These are phyloP conservation scores for Neurospora sp. DNA, from an alignment of 2,329 filamentous ascomycete genomes.

Conservation along the genomic window DNA sequence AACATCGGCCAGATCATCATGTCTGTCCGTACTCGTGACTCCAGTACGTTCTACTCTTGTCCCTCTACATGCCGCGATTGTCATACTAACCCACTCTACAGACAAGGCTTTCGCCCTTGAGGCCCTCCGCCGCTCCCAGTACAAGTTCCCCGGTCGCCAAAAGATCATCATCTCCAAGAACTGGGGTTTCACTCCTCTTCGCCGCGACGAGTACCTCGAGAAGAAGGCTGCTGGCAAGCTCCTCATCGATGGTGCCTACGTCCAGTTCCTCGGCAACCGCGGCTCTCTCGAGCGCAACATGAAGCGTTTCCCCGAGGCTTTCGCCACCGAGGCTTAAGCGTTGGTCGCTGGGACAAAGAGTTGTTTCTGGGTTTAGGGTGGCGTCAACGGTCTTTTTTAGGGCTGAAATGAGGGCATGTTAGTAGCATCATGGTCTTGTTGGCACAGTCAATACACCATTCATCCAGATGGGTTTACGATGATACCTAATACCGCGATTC, in stretches of 20 bases:
- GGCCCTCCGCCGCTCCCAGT: constrained; percentile 97
- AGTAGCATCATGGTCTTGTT: constrained; percentile 19
- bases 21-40: constrained; percentile 93
- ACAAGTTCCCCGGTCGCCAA: constrained; percentile 99
- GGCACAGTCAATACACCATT: constrained; percentile 21
- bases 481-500: background rate
- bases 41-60: constrained; percentile 46
- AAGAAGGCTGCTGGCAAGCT: constrained; percentile 89
- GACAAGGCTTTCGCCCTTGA: constrained; percentile 90
- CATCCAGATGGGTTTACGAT: constrained; percentile 13
- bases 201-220: constrained; percentile 93
- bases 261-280: constrained; percentile 97
- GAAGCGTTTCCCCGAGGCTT: constrained; percentile 89
- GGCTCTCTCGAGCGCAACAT: constrained; percentile 81
- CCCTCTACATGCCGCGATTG: background rate
- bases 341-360: constrained; percentile 19
- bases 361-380: constrained; percentile 22
- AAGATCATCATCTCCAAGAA: constrained; percentile 99
- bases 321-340: constrained; percentile 47
- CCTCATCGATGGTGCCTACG: constrained; percentile 97
- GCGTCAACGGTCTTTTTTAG: constrained; percentile 22
- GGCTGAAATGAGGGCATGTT: constrained; percentile 20
- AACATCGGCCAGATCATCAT: constrained; percentile 99
- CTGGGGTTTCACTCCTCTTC: constrained; percentile 99
- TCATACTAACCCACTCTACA: constrained; percentile 27